These are phyloP conservation scores for Santalum album DNA, from an alignment of 164 flowering plant genomes.

Conservation along the genomic window DNA sequence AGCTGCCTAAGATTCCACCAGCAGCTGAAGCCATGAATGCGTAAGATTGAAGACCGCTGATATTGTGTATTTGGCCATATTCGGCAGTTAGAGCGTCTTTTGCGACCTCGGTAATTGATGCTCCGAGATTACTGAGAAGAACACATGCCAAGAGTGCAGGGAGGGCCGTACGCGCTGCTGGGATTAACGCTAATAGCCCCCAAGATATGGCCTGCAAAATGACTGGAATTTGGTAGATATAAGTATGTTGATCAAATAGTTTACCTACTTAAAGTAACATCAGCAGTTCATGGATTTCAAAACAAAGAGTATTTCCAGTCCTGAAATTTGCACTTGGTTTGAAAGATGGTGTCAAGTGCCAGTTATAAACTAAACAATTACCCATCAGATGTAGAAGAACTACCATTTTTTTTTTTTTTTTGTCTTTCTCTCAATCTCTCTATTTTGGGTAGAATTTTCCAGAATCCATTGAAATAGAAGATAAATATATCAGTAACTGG, in stretches of 20 bases:
- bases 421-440: too few species aligned
- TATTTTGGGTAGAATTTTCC: too few species aligned
- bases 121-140: conserved; percentile 76
- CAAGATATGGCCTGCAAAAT: conserved; percentile 76
- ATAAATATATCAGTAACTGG: too few species aligned
- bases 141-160: conserved; percentile 57
- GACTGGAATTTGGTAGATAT: conserved; percentile 30
- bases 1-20: conserved; percentile 77
- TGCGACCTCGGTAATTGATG: conserved; percentile 83
- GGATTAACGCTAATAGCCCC: conserved; percentile 59
- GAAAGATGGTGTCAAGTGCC: too few species aligned
- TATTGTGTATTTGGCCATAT: conserved; percentile 45
- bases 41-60: conserved; percentile 68
- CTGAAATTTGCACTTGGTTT: too few species aligned
- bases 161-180: conserved; percentile 38
- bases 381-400: too few species aligned
- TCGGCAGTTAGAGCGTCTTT: conserved; percentile 86
- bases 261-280: background rate
- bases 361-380: too few species aligned
- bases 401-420: too few species aligned
- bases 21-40: conserved; percentile 72
- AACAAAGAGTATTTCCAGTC: too few species aligned
- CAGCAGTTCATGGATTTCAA: background rate
- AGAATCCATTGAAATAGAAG: too few species aligned
- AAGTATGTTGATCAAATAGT: conserved; percentile 1